Conservation (phyloP, 2,329 filamentous ascomycete genomes). For the Monosporascus sp. region DNA sequence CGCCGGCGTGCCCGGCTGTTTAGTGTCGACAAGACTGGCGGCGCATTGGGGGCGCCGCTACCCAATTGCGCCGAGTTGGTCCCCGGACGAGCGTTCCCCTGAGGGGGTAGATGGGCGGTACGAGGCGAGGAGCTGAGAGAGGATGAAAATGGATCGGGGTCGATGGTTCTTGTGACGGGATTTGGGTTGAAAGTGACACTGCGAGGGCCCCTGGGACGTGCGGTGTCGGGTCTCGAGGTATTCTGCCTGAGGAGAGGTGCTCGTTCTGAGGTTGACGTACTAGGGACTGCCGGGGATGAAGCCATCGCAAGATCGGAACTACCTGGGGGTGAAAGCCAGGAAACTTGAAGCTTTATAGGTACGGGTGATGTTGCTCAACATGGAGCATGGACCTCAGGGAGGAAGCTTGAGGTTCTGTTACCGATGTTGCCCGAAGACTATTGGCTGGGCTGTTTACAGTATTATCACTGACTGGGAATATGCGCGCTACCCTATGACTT, state of each 20-base stretch:
- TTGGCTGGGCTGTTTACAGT: too few species aligned
- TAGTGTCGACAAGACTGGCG: constrained; percentile 68
- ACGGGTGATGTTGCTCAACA: background rate
- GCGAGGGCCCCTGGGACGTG: constrained; percentile 44
- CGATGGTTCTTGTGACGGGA: constrained; percentile 57
- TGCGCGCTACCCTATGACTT: background rate
- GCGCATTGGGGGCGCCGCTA: constrained; percentile 27
- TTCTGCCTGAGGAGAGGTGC: constrained; percentile 28
- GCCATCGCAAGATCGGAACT: constrained; percentile 13
- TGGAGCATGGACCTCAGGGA: too few species aligned
- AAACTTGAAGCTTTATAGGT: background rate
- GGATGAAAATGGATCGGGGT: constrained; percentile 35
- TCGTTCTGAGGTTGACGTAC: constrained; percentile 19
- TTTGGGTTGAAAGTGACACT: constrained; percentile 76
- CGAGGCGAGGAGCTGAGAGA: constrained; percentile 23
- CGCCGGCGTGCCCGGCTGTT: constrained; percentile 84
- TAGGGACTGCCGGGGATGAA: constrained; percentile 17
- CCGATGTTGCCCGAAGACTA: too few species aligned
- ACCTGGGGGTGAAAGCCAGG: background rate
- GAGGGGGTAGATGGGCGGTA: constrained; percentile 22
- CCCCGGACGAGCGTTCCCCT: constrained; percentile 24
- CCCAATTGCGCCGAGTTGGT: constrained; percentile 25
- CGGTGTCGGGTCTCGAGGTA: constrained; percentile 21
- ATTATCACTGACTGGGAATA: background rate
- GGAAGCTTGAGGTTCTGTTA: too few species aligned